Conservation (phyloP, 2,329 filamentous ascomycete genomes). For the Lasiodiplodia citricola region DNA sequence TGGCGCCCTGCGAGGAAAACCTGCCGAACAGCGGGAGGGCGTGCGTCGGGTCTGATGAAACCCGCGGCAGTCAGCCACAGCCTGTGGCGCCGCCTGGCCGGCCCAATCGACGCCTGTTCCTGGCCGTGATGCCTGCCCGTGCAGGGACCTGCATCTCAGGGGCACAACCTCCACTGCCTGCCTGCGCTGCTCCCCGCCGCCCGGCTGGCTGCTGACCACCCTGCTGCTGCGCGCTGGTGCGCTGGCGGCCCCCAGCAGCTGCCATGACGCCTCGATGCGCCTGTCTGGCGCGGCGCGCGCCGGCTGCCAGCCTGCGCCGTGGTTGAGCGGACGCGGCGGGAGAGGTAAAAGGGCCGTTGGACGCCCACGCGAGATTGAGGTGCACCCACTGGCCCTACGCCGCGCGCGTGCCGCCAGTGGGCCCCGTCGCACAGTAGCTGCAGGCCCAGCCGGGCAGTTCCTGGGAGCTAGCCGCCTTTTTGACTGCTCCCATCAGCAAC, state of each 20-base stretch:
- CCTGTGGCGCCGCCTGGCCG: conserved; percentile 1
- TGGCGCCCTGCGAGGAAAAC: conserved; percentile 5
- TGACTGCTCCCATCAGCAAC: background rate
- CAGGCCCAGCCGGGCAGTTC: conserved; percentile 11
- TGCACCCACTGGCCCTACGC: background rate
- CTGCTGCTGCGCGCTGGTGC: background rate
- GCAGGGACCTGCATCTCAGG: conserved; percentile 22
- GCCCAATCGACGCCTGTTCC: conserved; percentile 16
- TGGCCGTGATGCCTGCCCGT: conserved; percentile 4
- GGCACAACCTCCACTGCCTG: background rate
- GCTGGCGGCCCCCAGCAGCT: conserved; percentile 1
- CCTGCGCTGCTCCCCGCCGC: background rate
- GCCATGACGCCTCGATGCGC: background rate
- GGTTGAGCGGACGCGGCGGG: background rate
- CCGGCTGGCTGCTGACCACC: conserved; percentile 1
- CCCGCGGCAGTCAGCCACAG: conserved; percentile 8
- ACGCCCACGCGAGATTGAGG: conserved; percentile 14
- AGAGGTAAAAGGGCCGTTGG: background rate
- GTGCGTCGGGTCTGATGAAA: conserved; percentile 12
- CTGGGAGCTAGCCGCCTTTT: conserved; percentile 8
- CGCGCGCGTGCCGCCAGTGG: background rate
- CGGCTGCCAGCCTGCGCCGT: background rate
- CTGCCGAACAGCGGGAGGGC: conserved; percentile 11
- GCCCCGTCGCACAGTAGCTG: background rate
- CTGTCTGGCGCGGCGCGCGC: background rate